Conservation (phyloP, 2,329 filamentous ascomycete genomes). For the Colletotrichum australisinense region DNA sequence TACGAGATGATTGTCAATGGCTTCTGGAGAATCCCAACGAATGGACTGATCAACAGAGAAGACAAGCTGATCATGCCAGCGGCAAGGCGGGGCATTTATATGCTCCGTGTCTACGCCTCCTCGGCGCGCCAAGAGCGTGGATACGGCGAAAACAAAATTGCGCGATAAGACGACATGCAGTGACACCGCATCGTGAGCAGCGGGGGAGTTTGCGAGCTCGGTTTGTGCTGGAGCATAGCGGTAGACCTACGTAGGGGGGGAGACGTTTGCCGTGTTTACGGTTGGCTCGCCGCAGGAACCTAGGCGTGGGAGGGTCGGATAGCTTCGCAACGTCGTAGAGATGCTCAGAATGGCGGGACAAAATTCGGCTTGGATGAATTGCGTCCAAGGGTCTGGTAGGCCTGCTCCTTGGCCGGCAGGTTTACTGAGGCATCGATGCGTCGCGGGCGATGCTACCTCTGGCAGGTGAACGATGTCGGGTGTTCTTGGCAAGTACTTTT, state of each 20-base stretch:
- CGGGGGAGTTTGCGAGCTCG: not conserved
- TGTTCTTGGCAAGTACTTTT: slow-evolving; percentile 34
- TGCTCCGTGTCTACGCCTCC: slow-evolving; percentile 4
- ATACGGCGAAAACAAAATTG: slow-evolving; percentile 7
- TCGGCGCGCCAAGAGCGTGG: slow-evolving; percentile 21
- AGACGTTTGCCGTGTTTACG: not conserved
- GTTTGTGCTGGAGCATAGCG: slow-evolving; percentile 1
- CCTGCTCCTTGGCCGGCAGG: not conserved
- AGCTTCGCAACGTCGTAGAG: not conserved
- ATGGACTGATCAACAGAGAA: slow-evolving; percentile 16
- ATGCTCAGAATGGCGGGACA: not conserved
- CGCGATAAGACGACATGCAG: slow-evolving; percentile 30
- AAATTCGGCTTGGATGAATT: not conserved
- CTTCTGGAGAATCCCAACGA: slow-evolving; percentile 23
- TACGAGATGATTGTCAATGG: not conserved
- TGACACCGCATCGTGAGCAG: not conserved
- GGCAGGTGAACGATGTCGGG: slow-evolving; percentile 24
- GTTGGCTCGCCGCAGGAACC: not conserved
- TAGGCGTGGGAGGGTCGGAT: not conserved
- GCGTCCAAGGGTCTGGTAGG: not conserved
- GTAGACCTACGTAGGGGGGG: not conserved
- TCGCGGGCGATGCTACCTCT: slow-evolving; percentile 30
- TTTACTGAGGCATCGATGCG: slow-evolving; percentile 28
- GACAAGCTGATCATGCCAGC: no score
- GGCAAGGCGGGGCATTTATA: slow-evolving; percentile 9